These are phyloP conservation scores for Parastagonospora avenae DNA, from an alignment of 2,329 filamentous ascomycete species.

Conservation along the genomic window DNA sequence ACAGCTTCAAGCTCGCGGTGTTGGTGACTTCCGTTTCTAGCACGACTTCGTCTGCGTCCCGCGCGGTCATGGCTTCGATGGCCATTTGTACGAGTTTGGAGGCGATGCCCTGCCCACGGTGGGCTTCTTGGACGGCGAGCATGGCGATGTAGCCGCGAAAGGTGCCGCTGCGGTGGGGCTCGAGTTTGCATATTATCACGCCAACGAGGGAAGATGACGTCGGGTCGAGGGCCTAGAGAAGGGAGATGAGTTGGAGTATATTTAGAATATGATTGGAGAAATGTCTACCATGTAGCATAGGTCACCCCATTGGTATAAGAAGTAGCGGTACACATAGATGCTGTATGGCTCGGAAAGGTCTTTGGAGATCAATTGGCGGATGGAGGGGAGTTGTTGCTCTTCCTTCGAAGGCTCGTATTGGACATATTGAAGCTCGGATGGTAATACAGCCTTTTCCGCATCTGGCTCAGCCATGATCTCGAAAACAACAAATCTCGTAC, in stretches of 20 bases:
- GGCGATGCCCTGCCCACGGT: conserved; percentile 82
- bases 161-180: conserved; percentile 84
- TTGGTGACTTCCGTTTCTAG: conserved; percentile 97
- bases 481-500: too few relatives aligned
- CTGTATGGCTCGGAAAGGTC: conserved; percentile 98
- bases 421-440: conserved; percentile 58
- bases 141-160: conserved; percentile 96
- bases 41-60: conserved; percentile 89
- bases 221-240: conserved; percentile 37
- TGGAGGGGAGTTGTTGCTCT: conserved; percentile 75
- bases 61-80: conserved; percentile 85
- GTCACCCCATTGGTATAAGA: conserved; percentile 96
- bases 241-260: neutral
- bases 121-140: conserved; percentile 84
- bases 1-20: conserved; percentile 84
- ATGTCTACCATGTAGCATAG: conserved; percentile 85
- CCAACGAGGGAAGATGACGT: conserved; percentile 72
- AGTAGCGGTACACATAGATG: conserved; percentile 99
- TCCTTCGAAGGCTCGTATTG: conserved; percentile 66
- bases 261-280: neutral
- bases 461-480: conserved; percentile 18
- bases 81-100: conserved; percentile 87
- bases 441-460: conserved; percentile 1
- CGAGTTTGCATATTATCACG: conserved; percentile 93
- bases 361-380: conserved; percentile 90